Base-by-base conservation (phyloP, 2,329 filamentous ascomycete genomes). In the Colletotrichum sp. region DNA sequence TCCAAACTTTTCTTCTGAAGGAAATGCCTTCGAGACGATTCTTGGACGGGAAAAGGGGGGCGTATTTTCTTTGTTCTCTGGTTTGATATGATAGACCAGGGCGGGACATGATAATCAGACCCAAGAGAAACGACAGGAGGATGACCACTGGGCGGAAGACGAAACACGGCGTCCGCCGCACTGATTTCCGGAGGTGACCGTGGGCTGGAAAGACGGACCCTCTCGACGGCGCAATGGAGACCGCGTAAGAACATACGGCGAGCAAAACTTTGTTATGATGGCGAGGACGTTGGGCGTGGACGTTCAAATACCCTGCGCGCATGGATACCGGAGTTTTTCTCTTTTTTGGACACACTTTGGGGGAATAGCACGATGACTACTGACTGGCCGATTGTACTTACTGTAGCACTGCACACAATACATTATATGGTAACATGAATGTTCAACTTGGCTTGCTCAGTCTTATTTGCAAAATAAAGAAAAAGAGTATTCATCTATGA, bases 1-100 rank as follows among this genome's bases (percentile, higher is more conserved):
- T 86, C 90, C 79, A 91, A 91, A 79, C 88, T 93, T 84, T 87
- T 95, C 71, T 91, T 94, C 76, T 92, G 80, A 86, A 34, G 0
- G n/a, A 10, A 21, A 32, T 12, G 18, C 10, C 24, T 48, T 16
- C 6, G 18, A 8, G 0, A 24, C 7, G 13, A 38, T 4, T 10
- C 28, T 48, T 6, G 8, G 2, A 36, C 15, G 13, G 8, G 36
- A 43, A 43, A 6, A 10, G 16, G 32, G 32, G 16, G 36, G 36
- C 15, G 36, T 43, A 0, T 57, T 28, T 64, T 52, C 28, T 67
- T 32, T 34, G 28, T 55, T n/a, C 67, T 38, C 57, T 10, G 36
- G 24, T 38, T 18, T n/a, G 38, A 18, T 43, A 18, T 0, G 3
- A 48, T 66, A 48, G 32, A 55, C 8, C 16, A 24, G 24, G 24